Percentiles rank a stretch among this genome's conserved stretches.
Evolutionary conservation across 2,329 filamentous ascomycete genomes (phyloP).

Genomic region (Venturia oleaginea): DNA sequence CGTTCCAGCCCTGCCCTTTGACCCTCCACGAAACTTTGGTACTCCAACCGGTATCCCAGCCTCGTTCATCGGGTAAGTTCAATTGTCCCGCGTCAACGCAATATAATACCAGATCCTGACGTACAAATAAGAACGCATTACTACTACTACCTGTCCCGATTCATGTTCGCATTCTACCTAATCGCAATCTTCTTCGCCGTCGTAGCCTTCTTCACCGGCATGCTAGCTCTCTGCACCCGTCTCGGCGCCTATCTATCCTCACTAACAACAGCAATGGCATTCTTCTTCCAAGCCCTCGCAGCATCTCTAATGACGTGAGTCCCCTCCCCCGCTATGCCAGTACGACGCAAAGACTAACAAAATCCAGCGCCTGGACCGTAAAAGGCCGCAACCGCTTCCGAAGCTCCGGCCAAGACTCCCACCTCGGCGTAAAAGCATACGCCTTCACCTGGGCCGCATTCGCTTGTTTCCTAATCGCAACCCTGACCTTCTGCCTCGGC

Average conservation of each 20-base stretch:
- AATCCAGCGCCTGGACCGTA: slow-evolving; percentile 54
- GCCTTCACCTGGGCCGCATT: slow-evolving; percentile 70
- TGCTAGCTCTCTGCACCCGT: slow-evolving; percentile 62
- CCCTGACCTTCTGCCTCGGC: slow-evolving; percentile 57
- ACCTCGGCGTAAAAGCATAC: slow-evolving; percentile 59
- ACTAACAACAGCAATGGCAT: slow-evolving; percentile 46
- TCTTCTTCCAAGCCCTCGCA: slow-evolving; percentile 61
- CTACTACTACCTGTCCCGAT: slow-evolving; percentile 81
- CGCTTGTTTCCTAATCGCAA: slow-evolving; percentile 56
- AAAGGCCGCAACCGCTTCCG: slow-evolving; percentile 59
- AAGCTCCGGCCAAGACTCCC: slow-evolving; percentile 45
- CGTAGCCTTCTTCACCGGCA: slow-evolving; percentile 55
- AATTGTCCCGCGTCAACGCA: too few relatives aligned
- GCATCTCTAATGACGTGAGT: slow-evolving; percentile 69
- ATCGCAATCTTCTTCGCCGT: slow-evolving; percentile 73
- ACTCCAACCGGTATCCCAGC: slow-evolving; percentile 44
- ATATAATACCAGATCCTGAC: background rate
- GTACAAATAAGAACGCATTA: slow-evolving; percentile 34
- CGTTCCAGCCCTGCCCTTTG: slow-evolving; percentile 58
- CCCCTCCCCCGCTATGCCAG: slow-evolving; percentile 12
- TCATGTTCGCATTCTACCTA: slow-evolving; percentile 87
- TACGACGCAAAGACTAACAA: slow-evolving; percentile 15
- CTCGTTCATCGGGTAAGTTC: slow-evolving; percentile 45
- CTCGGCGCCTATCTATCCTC: slow-evolving; percentile 60
- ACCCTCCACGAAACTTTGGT: slow-evolving; percentile 52